Conservation (phyloP, 768 basidiomycete species). For the Rubroboletus satanas region DNA sequence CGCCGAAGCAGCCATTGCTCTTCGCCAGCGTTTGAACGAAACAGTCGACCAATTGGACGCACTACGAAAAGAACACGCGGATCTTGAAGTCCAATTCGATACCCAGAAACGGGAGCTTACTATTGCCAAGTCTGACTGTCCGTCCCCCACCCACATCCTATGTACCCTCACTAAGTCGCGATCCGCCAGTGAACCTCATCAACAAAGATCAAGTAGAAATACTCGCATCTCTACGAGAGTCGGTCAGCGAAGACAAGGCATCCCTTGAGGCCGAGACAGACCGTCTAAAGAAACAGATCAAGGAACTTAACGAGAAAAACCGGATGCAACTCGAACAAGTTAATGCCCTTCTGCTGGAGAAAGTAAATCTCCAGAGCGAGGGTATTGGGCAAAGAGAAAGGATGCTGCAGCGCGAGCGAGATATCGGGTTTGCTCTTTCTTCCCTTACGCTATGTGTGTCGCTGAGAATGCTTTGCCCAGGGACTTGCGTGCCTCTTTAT, state of each 20-base stretch:
- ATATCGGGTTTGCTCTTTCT: slow-evolving; percentile 59
- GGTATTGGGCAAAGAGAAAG: slow-evolving; percentile 87
- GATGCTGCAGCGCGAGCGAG: slow-evolving; percentile 82
- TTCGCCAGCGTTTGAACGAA: slow-evolving; percentile 85
- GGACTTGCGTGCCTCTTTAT: slow-evolving; percentile 71
- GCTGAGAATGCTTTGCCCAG: slow-evolving; percentile 35
- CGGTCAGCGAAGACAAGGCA: slow-evolving; percentile 83
- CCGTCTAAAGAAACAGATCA: slow-evolving; percentile 61
- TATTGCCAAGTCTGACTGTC: slow-evolving; percentile 83
- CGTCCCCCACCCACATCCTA: slow-evolving; percentile 24
- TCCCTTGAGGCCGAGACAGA: slow-evolving; percentile 67
- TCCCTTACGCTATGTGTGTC: background rate
- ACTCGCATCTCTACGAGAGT: slow-evolving; percentile 78
- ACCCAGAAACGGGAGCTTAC: slow-evolving; percentile 63
- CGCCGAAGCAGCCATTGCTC: slow-evolving; percentile 81
- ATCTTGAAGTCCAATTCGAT: slow-evolving; percentile 68
- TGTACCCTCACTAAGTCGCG: slow-evolving; percentile 1
- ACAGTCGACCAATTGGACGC: slow-evolving; percentile 76
- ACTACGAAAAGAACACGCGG: slow-evolving; percentile 63
- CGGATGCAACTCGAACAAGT: slow-evolving; percentile 89
- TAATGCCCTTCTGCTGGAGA: slow-evolving; percentile 81
- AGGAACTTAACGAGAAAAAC: slow-evolving; percentile 75
- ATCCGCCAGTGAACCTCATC: slow-evolving; percentile 70
- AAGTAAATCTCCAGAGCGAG: slow-evolving; percentile 85
- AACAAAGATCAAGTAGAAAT: slow-evolving; percentile 94